Evolutionary conservation across 192 early-diverging fungal genomes (phyloP).

Genomic region (Coemansia sp.): DNA sequence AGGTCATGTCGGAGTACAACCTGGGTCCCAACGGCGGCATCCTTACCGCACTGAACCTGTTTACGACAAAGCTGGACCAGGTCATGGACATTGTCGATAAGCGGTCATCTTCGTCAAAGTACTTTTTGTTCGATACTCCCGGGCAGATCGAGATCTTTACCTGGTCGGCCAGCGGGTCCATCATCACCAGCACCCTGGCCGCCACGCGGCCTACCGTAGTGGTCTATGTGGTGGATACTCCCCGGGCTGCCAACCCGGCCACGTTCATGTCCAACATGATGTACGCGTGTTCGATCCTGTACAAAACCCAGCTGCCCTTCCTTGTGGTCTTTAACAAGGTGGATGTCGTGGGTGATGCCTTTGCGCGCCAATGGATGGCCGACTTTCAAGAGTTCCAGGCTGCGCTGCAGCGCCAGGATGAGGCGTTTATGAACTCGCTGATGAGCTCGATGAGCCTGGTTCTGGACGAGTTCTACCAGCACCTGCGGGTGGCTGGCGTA

Average conservation of each 20-base stretch:
- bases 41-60: conserved; percentile 89
- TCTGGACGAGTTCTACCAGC: conserved; percentile 92
- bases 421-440: conserved; percentile 84
- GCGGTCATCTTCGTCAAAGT: conserved; percentile 63
- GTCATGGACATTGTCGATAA: conserved; percentile 83
- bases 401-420: conserved; percentile 67
- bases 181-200: conserved; percentile 91
- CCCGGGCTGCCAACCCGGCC: conserved; percentile 80
- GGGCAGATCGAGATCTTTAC: conserved; percentile 99
- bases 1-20: conserved; percentile 98
- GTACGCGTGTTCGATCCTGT: conserved; percentile 94
- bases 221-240: conserved; percentile 94
- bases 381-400: conserved; percentile 93
- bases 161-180: conserved; percentile 93
- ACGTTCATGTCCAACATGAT: conserved; percentile 99
- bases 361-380: conserved; percentile 93
- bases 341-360: conserved; percentile 84
- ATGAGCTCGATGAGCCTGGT: conserved; percentile 95
- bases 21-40: conserved; percentile 97
- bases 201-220: conserved; percentile 87
- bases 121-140: conserved; percentile 79
- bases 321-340: conserved; percentile 95
- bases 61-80: conserved; percentile 98
- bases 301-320: conserved; percentile 96
- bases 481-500: conserved; percentile 76